Base-by-base conservation (phyloP, 495 filamentous ascomycete species). In the Penicillium flavigenum region DNA sequence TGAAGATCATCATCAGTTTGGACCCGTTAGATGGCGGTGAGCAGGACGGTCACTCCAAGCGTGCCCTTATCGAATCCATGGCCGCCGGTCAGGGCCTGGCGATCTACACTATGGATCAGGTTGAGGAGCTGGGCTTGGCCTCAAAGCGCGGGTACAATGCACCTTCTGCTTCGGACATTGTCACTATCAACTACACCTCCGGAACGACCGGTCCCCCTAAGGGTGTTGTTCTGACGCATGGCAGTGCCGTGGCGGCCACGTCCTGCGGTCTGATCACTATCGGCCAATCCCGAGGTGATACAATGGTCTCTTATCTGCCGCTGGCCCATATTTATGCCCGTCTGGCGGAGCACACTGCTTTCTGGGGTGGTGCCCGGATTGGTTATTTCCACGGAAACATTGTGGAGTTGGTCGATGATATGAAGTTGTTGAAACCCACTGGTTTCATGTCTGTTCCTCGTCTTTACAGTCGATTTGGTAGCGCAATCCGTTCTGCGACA, bases 171-270 rank as follows among this genome's bases (percentile, higher is more conserved):
- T 81, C 87, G 3, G 92, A 97, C 66, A 80, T 88, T 64, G 80
- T 96, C 54, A 98, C 94, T 32, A 92, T 98, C 75, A 98, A 98
- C 76, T 98, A 98, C 76, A 98, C 94, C 10, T 96, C 90, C 12
- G 94, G 94, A 17, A 98, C 94, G 10, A 98, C 94, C 0, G 95
- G 94, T 7, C 82, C 89, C 59, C 94, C 94, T 5, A 98, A 98
- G 76, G 94, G 94, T 55, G 94, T 98, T 6, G 78, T 93, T 34
- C 74, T 98, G 59, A 91, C 88, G 4, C 95, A 98, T 66, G 75
- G 77, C 60, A 90, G 87, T 67, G 90, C 91, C 27, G 83, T 95
- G 5, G 85, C 91, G 2, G 91, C 86, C 20, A 79, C 88, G 41
- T 78, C 86, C 5, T 74, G 76, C 34, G 81, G 81, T 42, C 75